Base-by-base conservation (phyloP, 2,329 filamentous ascomycete species). In the Elsinoe australis region DNA sequence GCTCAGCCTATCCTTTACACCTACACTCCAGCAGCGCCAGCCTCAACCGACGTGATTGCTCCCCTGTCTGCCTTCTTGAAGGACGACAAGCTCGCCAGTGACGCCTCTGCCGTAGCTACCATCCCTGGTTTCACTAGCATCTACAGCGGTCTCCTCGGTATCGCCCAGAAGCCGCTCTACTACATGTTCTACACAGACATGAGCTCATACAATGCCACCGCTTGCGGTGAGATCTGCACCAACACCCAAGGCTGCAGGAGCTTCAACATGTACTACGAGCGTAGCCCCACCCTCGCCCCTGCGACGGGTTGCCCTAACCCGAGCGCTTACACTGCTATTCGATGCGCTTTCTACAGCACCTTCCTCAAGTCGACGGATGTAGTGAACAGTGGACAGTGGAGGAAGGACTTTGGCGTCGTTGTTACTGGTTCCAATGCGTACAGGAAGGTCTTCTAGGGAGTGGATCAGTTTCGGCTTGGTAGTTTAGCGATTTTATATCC, bases 381-480 rank as follows among this genome's bases (percentile, higher is more conserved):
- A 0, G 58, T 53, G 35, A 62, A 62, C 54, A 51, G 47, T n/a
- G 59, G 59, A 17, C 49, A 59, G 18, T 58, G 49, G 28, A 53
- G 58, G 7, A 53, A 53, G 18, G 49, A 58, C 14, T 62, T 62
- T 47, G 52, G 60, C 19, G 54, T 59, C 12, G 58, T 59, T 45
- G 60, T 61, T 24, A 62, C 67, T 18, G 69, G 64, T 17, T 67
- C 64, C 21, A 70, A 71, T 48, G 68, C 66, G 6, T 59, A 56
- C 54, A 52, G 51, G 48, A 57, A 56, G 45, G 26, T 44, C 9
- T 44, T 44, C 26, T 44, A 32, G 18, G 17, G 26, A 29, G 6
- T 29, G 7, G 7, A 12, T 29, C 26, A 29, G 26, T 12, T 15
- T 44, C 15, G 10, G 9, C 4, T 9, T 14, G 10, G 21, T n/a